Percentiles rank a stretch among this genome's conserved stretches.
Evolutionary conservation across 805 yeast species (phyloP).

Genomic region (Ogataea pignaliae): DNA sequence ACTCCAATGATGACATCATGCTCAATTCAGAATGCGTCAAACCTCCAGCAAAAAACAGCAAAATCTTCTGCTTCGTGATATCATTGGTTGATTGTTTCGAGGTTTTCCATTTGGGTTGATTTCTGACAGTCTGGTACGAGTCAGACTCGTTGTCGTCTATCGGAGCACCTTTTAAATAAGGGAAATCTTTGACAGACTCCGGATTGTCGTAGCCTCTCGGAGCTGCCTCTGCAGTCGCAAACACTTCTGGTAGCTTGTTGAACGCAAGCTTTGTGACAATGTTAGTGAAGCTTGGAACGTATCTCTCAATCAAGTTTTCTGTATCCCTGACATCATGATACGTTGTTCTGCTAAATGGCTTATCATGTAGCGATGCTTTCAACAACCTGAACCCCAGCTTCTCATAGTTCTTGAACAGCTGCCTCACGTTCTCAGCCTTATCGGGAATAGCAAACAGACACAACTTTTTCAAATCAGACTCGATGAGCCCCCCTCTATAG

Average conservation of each 20-base stretch:
- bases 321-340: slow-evolving; percentile 46
- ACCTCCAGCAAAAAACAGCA: slow-evolving; percentile 88
- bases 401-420: slow-evolving; percentile 54
- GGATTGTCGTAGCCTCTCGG: slow-evolving; percentile 10
- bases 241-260: slow-evolving; percentile 26
- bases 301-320: slow-evolving; percentile 21
- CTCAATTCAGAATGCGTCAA: slow-evolving; percentile 78
- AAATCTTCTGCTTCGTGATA: slow-evolving; percentile 56
- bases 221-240: slow-evolving; percentile 11
- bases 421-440: slow-evolving; percentile 36
- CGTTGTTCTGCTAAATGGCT: slow-evolving; percentile 42
- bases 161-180: slow-evolving; percentile 37
- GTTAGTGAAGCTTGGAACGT: slow-evolving; percentile 25
- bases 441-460: slow-evolving; percentile 45
- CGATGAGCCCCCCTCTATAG: slow-evolving; percentile 77
- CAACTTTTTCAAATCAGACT: slow-evolving; percentile 67
- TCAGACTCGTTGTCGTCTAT: slow-evolving; percentile 18
- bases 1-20: slow-evolving; percentile 66
- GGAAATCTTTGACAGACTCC: slow-evolving; percentile 49
- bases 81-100: slow-evolving; percentile 17
- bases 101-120: slow-evolving; percentile 29
- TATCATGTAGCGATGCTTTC: slow-evolving; percentile 36
- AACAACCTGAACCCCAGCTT: slow-evolving; percentile 32
- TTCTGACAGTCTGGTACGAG: slow-evolving; percentile 16
- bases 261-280: slow-evolving; percentile 22